A percentile compares a stretch with the other conserved stretches of the same genome.
Evolutionary conservation across 768 basidiomycete genomes (phyloP).

Genomic region (Paxillus involutus): DNA sequence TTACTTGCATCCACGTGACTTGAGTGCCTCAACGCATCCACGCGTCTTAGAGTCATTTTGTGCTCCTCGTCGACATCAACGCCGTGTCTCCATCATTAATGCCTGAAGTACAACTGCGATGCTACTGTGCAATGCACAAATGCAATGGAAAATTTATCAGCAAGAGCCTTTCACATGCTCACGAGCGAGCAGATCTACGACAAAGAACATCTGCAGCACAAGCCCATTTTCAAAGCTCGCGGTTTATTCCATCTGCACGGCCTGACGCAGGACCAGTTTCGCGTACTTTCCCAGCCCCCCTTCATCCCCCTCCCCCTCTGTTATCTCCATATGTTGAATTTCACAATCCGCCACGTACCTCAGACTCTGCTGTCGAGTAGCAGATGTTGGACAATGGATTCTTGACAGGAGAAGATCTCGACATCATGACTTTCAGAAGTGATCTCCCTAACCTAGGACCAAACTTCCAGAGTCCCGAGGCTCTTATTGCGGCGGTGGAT

Average conservation of each 20-base stretch:
- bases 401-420: neutral
- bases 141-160: too few relatives aligned
- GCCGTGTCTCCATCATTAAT: too few relatives aligned
- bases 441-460: neutral
- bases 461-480: neutral
- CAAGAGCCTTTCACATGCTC: too few relatives aligned
- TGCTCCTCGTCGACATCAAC: too few relatives aligned
- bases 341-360: neutral
- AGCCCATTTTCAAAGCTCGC: neutral
- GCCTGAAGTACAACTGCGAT: too few relatives aligned
- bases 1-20: too few relatives aligned
- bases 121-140: too few relatives aligned
- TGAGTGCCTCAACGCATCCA: too few relatives aligned
- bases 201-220: too few relatives aligned
- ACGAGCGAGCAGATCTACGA: too few relatives aligned
- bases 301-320: neutral
- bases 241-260: constrained; percentile 5
- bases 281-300: too few relatives aligned
- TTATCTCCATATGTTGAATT: neutral
- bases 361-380: neutral
- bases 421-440: neutral
- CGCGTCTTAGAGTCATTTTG: too few relatives aligned
- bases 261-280: neutral
- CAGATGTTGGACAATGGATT: neutral
- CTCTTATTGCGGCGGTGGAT: neutral